Base-by-base conservation (phyloP, 176 grass and related monocot genomes). In the Ensete glaucum region DNA sequence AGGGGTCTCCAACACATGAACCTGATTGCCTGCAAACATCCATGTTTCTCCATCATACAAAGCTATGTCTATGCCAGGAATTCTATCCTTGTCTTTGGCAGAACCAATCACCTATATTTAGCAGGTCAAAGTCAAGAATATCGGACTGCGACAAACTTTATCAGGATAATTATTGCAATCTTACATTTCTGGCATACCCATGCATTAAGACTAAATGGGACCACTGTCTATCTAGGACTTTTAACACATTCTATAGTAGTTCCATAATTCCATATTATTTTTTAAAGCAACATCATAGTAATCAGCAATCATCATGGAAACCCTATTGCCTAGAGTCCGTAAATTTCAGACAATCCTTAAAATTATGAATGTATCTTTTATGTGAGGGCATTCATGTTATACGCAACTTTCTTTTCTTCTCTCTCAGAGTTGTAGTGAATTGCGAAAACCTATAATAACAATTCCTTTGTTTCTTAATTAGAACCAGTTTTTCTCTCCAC, bases 21-120 rank as follows among this genome's bases (percentile, higher is more conserved):
- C 95, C 74, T 87, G 90, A 83, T 99, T 88, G 48, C 95, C 88
- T 1, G 86, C 91, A 83, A 99, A 99, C 95, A 99, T 99, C 95
- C 95, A 99, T 62, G 76, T 87, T 77, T 99, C 88, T 77, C 88
- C 95, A 70, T 99, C 95, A 77, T 83, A 71, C 62, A 99, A 84
- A 71, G 77, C 79, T 83, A 99, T 94, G 78, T 94, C 95, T 80
- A 99, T 94, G 77, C 90, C 95, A 72, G 95, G 95, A 79, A 99
- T 99, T 89, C 86, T 89, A 62, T 99, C 91, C 76, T 64, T 99
- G 80, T 99, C 95, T 83, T 94, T 94, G 67, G 83, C 83, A 53
- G 90, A 82, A 78, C 95, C 95, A 82, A 99, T 99, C 51, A 99
- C 95, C 95, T 99, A 81, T 73, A 59, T 78, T 64, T 34, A 67